Evolutionary conservation across 2,329 filamentous ascomycete genomes (phyloP).

Genomic region (Tothia fuscella): DNA sequence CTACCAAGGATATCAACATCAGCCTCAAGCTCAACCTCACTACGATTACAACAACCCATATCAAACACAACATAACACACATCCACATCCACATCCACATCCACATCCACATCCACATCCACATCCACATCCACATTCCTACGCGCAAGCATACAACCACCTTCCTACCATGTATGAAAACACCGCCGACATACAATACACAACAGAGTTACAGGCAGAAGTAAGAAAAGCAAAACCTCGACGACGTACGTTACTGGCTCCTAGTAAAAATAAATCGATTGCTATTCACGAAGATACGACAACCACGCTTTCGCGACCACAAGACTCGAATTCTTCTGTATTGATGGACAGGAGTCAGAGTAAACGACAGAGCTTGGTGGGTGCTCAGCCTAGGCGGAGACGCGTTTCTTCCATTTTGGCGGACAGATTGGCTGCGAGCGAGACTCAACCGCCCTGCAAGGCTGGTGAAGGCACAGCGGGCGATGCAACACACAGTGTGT

Average conservation of each 20-base stretch:
- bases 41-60: not conserved
- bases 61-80: not conserved
- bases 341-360: not conserved
- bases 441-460: not conserved
- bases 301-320: not conserved
- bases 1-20: not conserved
- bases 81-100: not conserved
- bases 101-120: not conserved
- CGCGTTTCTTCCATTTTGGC: conserved; percentile 2
- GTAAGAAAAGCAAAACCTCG: conserved; percentile 21
- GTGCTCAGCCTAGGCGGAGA: conserved; percentile 4
- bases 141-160: conserved; percentile 3
- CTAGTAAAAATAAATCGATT: conserved; percentile 6
- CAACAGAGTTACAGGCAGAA: conserved; percentile 22
- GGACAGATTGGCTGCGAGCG: conserved; percentile 4
- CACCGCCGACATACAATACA: conserved; percentile 22
- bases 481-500: conserved; percentile 14
- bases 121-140: conserved; percentile 4
- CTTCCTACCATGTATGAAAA: conserved; percentile 8
- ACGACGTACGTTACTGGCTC: conserved; percentile 21
- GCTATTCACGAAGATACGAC: conserved; percentile 8
- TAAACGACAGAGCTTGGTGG: conserved; percentile 1
- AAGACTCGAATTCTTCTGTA: not conserved
- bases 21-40: not conserved
- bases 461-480: conserved; percentile 1